A percentile compares a stretch with the other conserved stretches of the same genome.
Conservation (phyloP, 208 protist genomes). For the Spongospora subterranea region DNA sequence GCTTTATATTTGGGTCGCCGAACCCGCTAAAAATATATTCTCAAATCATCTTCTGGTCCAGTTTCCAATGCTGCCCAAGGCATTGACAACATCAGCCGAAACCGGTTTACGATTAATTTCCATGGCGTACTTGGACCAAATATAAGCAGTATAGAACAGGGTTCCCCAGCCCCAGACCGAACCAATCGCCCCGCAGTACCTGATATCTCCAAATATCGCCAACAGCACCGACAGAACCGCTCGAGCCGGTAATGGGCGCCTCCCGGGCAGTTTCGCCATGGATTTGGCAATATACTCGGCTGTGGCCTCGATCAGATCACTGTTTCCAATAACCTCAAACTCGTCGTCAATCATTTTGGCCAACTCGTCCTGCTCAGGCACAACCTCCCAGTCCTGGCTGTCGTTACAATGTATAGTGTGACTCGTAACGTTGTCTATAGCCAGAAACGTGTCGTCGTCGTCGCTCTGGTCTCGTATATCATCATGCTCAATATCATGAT, state of each 20-base stretch:
- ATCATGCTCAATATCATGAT: too few species aligned
- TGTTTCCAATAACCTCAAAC: slow-evolving; percentile 6
- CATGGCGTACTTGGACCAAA: not conserved
- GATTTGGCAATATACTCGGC: slow-evolving; percentile 25
- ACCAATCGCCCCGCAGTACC: not conserved
- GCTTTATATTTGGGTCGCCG: too few species aligned
- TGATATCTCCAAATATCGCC: not conserved
- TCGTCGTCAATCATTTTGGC: not conserved
- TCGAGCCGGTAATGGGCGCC: not conserved
- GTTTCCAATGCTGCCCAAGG: too few species aligned
- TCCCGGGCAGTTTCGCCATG: not conserved
- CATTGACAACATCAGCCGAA: too few species aligned
- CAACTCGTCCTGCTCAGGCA: too few species aligned
- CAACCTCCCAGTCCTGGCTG: too few species aligned
- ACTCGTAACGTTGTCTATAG: too few species aligned
- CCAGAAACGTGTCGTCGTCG: too few species aligned
- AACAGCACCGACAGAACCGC: not conserved
- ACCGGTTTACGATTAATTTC: not conserved
- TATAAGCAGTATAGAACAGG: not conserved
- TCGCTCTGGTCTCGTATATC: too few species aligned
- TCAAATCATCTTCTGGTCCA: too few species aligned
- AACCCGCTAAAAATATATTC: too few species aligned
- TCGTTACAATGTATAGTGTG: too few species aligned
- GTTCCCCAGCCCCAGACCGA: slow-evolving; percentile 40
- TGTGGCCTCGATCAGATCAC: slow-evolving; percentile 45